These are phyloP conservation scores for Diaporthe longicolla DNA, from an alignment of 2,329 filamentous ascomycete genomes.

Conservation along the genomic window DNA sequence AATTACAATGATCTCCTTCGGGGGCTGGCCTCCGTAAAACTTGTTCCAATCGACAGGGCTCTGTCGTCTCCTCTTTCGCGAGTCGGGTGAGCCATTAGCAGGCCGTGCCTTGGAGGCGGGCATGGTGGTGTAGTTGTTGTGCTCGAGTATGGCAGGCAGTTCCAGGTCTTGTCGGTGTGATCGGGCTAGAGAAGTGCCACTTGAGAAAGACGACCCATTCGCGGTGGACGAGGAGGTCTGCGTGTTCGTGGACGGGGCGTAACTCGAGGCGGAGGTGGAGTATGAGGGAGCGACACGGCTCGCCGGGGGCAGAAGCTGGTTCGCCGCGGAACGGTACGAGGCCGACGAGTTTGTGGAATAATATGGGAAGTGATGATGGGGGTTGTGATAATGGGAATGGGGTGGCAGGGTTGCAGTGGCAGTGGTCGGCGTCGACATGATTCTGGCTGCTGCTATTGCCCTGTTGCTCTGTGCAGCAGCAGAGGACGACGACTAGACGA, in stretches of 20 bases:
- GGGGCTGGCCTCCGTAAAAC: slow-evolving; percentile 87
- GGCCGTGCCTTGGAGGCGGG: slow-evolving; percentile 51
- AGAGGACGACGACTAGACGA: slow-evolving; percentile 25
- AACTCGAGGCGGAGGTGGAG: slow-evolving; percentile 44
- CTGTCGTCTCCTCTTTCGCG: slow-evolving; percentile 68
- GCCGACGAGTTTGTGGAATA: slow-evolving; percentile 59
- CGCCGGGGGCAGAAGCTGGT: slow-evolving; percentile 57
- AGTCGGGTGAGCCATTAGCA: slow-evolving; percentile 46
- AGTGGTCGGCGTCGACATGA: slow-evolving; percentile 87
- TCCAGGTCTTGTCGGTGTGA: slow-evolving; percentile 44
- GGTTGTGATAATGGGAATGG: slow-evolving; percentile 76
- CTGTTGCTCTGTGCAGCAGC: slow-evolving; percentile 35
- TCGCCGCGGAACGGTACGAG: slow-evolving; percentile 52
- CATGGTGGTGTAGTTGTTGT: slow-evolving; percentile 56
- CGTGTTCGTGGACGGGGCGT: slow-evolving; percentile 41
- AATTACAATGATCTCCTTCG: slow-evolving; percentile 89
- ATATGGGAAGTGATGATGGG: slow-evolving; percentile 68
- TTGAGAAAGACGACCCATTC: slow-evolving; percentile 42
- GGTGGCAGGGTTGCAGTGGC: slow-evolving; percentile 80
- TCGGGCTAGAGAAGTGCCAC: slow-evolving; percentile 42
- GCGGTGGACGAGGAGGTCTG: slow-evolving; percentile 49
- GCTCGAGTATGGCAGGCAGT: slow-evolving; percentile 43
- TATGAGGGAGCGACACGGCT: slow-evolving; percentile 54
- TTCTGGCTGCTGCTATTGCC: slow-evolving; percentile 45
- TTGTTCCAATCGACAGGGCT: slow-evolving; percentile 79